These are phyloP conservation scores for Lantana camara DNA, from an alignment of 257 asterid genomes.

Conservation along the genomic window DNA sequence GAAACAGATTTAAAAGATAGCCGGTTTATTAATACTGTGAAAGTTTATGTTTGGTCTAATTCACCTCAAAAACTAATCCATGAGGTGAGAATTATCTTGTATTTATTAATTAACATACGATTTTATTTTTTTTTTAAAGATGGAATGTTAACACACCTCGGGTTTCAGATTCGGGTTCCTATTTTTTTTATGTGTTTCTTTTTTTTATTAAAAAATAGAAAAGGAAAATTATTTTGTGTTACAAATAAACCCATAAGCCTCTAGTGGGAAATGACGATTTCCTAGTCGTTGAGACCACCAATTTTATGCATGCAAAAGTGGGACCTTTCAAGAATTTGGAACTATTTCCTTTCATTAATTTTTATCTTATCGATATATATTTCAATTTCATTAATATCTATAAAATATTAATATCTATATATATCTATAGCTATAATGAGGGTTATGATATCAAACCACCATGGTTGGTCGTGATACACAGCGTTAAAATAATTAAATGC, in stretches of 20 bases:
- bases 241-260: too few species aligned
- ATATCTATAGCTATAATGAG: slow-evolving; percentile 29
- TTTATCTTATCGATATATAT: slow-evolving; percentile 2
- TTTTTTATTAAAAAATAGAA: background rate
- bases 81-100: too few species aligned
- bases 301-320: slow-evolving; percentile 16
- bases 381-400: slow-evolving; percentile 15
- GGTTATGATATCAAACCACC: slow-evolving; percentile 42
- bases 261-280: background rate
- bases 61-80: too few species aligned
- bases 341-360: background rate
- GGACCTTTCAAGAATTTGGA: slow-evolving; percentile 15
- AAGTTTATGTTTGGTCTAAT: too few species aligned
- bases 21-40: too few species aligned
- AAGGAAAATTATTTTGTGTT: background rate
- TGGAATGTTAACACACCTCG: too few species aligned
- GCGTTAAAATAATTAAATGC: slow-evolving; percentile 45
- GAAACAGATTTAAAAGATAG: too few species aligned
- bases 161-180: too few species aligned
- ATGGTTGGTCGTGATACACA: slow-evolving; percentile 45
- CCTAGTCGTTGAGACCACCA: background rate
- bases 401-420: background rate
- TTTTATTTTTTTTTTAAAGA: too few species aligned
- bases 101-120: too few species aligned
- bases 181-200: too few species aligned